These are phyloP conservation scores for Pseudonitzschia pungens DNA, from an alignment of 108 stramenopile genomes.

Conservation along the genomic window DNA sequence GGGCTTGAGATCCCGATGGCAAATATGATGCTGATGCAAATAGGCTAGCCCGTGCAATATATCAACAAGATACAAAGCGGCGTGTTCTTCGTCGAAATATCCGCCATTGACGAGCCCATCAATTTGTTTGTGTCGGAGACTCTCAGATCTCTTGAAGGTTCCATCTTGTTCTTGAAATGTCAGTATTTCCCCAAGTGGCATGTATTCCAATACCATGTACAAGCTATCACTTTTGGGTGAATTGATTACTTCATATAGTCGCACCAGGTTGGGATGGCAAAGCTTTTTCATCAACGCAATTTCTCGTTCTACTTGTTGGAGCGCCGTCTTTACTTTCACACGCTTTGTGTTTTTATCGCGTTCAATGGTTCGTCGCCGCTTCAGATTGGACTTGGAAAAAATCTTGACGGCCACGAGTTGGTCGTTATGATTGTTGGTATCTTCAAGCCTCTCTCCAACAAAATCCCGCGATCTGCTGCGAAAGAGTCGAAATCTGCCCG, in stretches of 20 bases:
- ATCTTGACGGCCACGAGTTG: conserved; percentile 85
- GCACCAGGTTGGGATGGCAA: conserved; percentile 82
- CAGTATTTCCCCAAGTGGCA: conserved; percentile 85
- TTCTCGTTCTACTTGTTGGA: conserved; percentile 83
- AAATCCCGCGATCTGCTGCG: conserved; percentile 4
- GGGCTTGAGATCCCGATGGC: conserved; percentile 52
- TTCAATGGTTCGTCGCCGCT: conserved; percentile 73
- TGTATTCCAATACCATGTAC: conserved; percentile 90
- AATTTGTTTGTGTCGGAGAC: conserved; percentile 23
- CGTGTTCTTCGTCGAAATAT: conserved; percentile 75
- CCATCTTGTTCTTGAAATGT: conserved; percentile 61
- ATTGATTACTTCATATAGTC: conserved; percentile 82
- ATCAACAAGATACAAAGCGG: conserved; percentile 84
- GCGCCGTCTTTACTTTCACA: conserved; percentile 70
- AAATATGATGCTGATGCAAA: conserved; percentile 81
- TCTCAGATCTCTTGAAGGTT: conserved; percentile 52
- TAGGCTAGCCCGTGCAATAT: conserved; percentile 87
- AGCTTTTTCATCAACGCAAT: conserved; percentile 90
- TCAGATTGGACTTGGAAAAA: conserved; percentile 74
- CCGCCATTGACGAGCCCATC: conserved; percentile 51
- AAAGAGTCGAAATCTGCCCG: not conserved
- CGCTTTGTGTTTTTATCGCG: conserved; percentile 36
- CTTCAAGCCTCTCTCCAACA: not conserved
- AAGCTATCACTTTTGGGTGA: conserved; percentile 74
- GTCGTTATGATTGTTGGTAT: conserved; percentile 35